Base-by-base conservation (phyloP, 2,329 filamentous ascomycete genomes). In the Dactylellina leptospora region DNA sequence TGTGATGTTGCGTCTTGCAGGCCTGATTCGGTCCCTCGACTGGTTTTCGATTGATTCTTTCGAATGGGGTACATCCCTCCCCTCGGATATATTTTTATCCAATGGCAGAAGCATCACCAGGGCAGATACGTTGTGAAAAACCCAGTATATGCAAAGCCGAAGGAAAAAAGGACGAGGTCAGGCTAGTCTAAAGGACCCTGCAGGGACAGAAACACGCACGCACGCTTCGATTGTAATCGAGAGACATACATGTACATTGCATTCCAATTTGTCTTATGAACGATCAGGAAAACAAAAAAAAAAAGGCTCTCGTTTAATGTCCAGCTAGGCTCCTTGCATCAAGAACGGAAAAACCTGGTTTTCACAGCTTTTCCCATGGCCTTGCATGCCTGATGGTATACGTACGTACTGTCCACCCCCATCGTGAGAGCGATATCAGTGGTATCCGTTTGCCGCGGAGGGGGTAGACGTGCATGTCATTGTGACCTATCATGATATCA, bases 1-100 rank as follows among this genome's bases (percentile, higher is more conserved):
- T 16, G 40, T 62, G 58, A 55, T 62, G 66, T 33, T 62, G 66
- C 56, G 40, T 44, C 44, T 71, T 58, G 66, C 66, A 71, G 53
- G 40, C 56, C 53, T 28, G 58, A 36, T 62, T 71, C 58, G 16
- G 42, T 38, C 42, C 50, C 50, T 58, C 66, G 18, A 62, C 56
- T 71, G 66, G 66, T 51, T 59, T 71, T 71, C 50, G 58, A 33
- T 40, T 11, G 50, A 50, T 42, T 58, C 58, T n/a, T 23, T 40
- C 55, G 30, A 60, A 50, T 20, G 25, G 45, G 64, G 42, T 42
- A 38, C 56, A 53, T 47, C 48, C 5, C 27, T 44, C 40, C 44
- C 48, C 45, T 42, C 36, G 33, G 42, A 42, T 33, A 42, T 22
- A n/a, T 28, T 27, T 27, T 22, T 18, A 50, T 36, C 66, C 66